Evolutionary conservation across 2,329 filamentous ascomycete genomes (phyloP), one percentile per base, ranked within the genome.

Genomic region (Dothistroma pini): DNA sequence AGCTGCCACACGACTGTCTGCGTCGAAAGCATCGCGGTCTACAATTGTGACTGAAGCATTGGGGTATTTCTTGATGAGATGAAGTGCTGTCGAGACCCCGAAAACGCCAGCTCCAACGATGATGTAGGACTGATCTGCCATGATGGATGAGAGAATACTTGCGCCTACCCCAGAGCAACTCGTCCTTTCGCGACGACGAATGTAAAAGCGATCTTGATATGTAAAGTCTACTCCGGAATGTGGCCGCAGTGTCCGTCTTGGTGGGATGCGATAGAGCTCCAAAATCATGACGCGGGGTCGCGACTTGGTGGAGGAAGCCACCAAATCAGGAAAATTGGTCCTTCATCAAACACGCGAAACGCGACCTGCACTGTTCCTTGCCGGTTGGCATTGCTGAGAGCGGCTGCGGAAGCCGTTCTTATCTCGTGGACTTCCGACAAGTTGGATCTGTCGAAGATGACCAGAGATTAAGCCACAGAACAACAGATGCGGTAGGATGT

Each of bases 1-100:
- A 0, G 88, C 88, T 34, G 86, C 87, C 32, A 77, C 70, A 41
- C 71, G 69, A 35, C 61, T 67, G 57, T 75, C 59, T 9, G 69
- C 69, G 41, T 72, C 69, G 62, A 66, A 73, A 60, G 74, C 67
- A 58, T 73, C 69, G 29, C 72, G 70, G 58, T 79, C 77, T 31
- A 79, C 71, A 19, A 79, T 69, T 1, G 76, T 78, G 41, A 79
- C 64, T 12, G 71, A 69, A 32, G 76, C 76, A 50, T 73, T 65
- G 3, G 77, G 76, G 60, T 78, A 77, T 62, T 76, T 76, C 57
- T 74, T 57, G 57, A 65, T 67, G 44, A 72, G 63, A 49, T 72
- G 66, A 72, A 85, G 87, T 64, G 86, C 84, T 0, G 83, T 85
- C 62, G 90, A 90, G 68, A 73, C 91, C 4, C 75, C 75, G 60